Evolutionary conservation across 805 yeast species (phyloP).

Genomic region (Pichia nakasei): DNA sequence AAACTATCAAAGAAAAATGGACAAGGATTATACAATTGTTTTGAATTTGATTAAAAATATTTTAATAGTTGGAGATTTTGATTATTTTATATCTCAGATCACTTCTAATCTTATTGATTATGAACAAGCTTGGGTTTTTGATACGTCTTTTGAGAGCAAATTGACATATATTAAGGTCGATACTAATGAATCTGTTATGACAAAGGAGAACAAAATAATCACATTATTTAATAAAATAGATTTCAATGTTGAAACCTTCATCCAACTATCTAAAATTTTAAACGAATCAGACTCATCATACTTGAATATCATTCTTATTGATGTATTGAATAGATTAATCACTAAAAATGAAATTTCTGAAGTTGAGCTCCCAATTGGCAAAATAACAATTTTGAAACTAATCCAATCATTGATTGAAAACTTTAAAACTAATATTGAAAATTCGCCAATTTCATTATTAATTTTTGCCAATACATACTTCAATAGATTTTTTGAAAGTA

Average conservation of each 20-base stretch:
- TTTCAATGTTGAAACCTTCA: conserved; percentile 30
- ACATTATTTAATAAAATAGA: conserved; percentile 35
- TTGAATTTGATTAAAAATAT: conserved; percentile 31
- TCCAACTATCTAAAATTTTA: conserved; percentile 21
- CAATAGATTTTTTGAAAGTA: conserved; percentile 1
- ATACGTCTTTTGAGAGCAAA: conserved; percentile 31
- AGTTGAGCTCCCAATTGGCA: conserved; percentile 41
- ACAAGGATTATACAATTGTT: conserved; percentile 29
- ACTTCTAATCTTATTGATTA: conserved; percentile 18
- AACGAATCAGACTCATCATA: conserved; percentile 40
- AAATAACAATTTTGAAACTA: conserved; percentile 52
- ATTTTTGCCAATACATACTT: conserved; percentile 6
- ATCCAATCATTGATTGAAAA: conserved; percentile 52
- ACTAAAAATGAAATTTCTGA: conserved; percentile 17
- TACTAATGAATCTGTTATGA: conserved; percentile 2
- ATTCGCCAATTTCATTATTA: conserved; percentile 23
- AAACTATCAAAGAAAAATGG: conserved; percentile 25
- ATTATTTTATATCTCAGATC: conserved; percentile 9
- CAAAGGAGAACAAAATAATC: conserved; percentile 5
- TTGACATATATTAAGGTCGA: conserved; percentile 20
- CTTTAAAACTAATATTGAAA: conserved; percentile 48
- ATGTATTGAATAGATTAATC: conserved; percentile 56
- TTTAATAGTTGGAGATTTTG: conserved; percentile 12
- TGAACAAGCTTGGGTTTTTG: conserved; percentile 33
- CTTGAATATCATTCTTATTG: conserved; percentile 39